Evolutionary conservation across 495 filamentous ascomycete genomes (phyloP).

Genomic region (Hypoxylon crocopeplum): DNA sequence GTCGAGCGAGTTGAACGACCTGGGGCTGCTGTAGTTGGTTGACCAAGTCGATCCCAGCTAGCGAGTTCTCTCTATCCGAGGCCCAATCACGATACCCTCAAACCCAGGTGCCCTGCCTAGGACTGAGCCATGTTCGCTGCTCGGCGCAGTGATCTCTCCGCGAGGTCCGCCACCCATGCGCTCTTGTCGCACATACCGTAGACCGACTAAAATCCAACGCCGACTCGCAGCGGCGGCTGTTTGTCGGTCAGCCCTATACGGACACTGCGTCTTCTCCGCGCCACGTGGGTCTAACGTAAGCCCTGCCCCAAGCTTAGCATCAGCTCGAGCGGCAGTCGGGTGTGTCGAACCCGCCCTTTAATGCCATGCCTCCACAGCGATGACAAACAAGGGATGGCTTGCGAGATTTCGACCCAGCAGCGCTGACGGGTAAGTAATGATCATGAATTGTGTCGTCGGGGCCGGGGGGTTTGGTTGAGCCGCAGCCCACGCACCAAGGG

Average conservation of each 20-base stretch:
- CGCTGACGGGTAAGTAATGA: no score
- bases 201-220: not conserved
- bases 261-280: conserved; percentile 15
- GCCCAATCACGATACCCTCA: conserved; percentile 18
- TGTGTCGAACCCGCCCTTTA: no score
- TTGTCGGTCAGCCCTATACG: conserved; percentile 32
- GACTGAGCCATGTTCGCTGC: conserved; percentile 6
- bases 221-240: conserved; percentile 1
- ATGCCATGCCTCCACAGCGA: not conserved
- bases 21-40: no score
- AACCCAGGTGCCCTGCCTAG: conserved; percentile 18
- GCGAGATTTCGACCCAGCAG: no score
- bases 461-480: no score
- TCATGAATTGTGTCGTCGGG: no score
- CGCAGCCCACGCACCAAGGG: no score
- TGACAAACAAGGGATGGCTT: not conserved
- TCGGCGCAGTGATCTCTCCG: conserved; percentile 19
- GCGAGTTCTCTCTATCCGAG: not conserved
- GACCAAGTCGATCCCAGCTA: no score
- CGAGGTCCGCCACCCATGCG: conserved; percentile 1
- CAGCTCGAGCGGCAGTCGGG: conserved; percentile 20
- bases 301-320: not conserved
- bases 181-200: conserved; percentile 6
- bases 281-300: conserved; percentile 34
- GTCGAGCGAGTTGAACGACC: no score